Conservation (phyloP, 179 eudicot genomes). For the Silene noctiflora region DNA sequence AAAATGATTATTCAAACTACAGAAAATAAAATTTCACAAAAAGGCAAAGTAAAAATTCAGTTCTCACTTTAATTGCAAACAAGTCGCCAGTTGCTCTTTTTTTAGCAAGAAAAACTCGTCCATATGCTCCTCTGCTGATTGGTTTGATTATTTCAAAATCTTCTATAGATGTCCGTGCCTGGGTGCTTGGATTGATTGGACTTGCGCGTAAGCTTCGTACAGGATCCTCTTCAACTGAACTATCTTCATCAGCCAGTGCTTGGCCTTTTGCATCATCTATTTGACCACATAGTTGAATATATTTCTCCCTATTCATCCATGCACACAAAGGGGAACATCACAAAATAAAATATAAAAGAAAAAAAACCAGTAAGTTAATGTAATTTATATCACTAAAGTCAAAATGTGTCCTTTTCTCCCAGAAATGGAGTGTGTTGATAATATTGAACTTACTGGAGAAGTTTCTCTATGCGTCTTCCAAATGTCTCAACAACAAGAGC, state of each 20-base stretch:
- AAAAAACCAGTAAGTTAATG: neutral
- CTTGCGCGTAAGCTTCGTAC: constrained; percentile 82
- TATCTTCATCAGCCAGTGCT: constrained; percentile 68
- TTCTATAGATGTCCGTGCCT: constrained; percentile 87
- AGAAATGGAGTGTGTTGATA: neutral
- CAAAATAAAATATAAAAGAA: too few species aligned
- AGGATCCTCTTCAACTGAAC: constrained; percentile 68
- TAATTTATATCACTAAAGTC: neutral
- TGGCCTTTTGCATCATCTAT: constrained; percentile 78
- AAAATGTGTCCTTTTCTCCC: neutral
- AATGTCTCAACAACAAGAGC: constrained; percentile 98
- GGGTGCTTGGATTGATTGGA: constrained; percentile 67
- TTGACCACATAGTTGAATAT: constrained; percentile 78
- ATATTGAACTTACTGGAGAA: constrained; percentile 75
- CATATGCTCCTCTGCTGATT: constrained; percentile 97
- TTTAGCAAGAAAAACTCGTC: constrained; percentile 91
- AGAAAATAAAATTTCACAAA: neutral
- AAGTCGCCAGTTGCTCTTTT: constrained; percentile 95
- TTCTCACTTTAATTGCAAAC: constrained; percentile 91
- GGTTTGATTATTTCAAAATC: constrained; percentile 99
- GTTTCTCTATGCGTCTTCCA: constrained; percentile 95
- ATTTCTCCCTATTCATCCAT: constrained; percentile 70
- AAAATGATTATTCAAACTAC: neutral
- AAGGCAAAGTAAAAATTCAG: constrained; percentile 1
- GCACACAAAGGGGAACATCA: constrained; percentile 4